phyloP scores from a whole-genome alignment of 2,329 filamentous ascomycete species.

The Leptographium wingfieldii region DNA sequence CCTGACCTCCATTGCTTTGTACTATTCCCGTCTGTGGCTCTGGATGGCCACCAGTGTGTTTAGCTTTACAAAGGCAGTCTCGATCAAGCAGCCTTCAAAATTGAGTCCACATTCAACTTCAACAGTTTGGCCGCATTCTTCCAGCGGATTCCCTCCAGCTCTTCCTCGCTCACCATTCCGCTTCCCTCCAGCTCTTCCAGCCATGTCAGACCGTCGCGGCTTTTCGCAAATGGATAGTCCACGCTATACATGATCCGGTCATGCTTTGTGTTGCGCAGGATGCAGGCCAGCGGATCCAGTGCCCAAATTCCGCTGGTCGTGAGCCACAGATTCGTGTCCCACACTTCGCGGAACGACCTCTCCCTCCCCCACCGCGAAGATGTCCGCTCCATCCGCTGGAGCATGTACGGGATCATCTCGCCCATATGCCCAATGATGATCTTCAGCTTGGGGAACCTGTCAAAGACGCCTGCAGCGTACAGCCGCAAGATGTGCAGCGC shows the following conservation, averaged over 20 bases:
- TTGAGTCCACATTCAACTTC: neutral
- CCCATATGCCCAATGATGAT: slow-evolving; percentile 41
- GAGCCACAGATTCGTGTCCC: slow-evolving; percentile 43
- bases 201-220: slow-evolving; percentile 33
- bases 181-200: slow-evolving; percentile 35
- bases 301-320: slow-evolving; percentile 43
- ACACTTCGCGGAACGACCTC: slow-evolving; percentile 33
- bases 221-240: slow-evolving; percentile 43
- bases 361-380: slow-evolving; percentile 10
- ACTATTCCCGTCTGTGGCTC: too few species aligned
- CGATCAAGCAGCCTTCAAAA: neutral
- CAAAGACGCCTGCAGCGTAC: slow-evolving; percentile 41
- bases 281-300: slow-evolving; percentile 31
- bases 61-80: neutral
- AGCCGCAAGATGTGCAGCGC: slow-evolving; percentile 35
- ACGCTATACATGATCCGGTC: slow-evolving; percentile 43
- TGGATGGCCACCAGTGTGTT: too few species aligned
- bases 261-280: slow-evolving; percentile 30
- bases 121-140: neutral
- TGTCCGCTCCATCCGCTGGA: slow-evolving; percentile 28
- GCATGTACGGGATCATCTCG: slow-evolving; percentile 40
- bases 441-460: slow-evolving; percentile 38
- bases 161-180: slow-evolving; percentile 27
- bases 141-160: neutral
- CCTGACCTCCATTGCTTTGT: too few species aligned